Evolutionary conservation across 169 alveolate genomes (phyloP).

Genomic region (Ichthyophthirius multifiliis): DNA sequence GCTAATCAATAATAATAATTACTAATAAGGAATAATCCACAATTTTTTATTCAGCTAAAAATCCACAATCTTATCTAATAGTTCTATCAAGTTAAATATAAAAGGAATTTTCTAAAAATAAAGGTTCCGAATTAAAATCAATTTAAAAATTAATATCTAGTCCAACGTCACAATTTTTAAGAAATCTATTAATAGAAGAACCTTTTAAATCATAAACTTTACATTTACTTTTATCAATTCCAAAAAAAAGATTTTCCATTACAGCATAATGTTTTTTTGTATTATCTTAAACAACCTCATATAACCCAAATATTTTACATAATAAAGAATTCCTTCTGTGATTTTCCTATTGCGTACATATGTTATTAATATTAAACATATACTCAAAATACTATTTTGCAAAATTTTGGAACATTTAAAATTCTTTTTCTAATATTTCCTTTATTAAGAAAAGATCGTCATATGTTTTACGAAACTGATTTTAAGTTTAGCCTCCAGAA

Average conservation of each 20-base stretch:
- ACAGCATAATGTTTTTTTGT: slow-evolving; percentile 3
- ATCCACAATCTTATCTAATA: slow-evolving; percentile 10
- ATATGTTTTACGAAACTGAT: slow-evolving; percentile 5
- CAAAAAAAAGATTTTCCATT: slow-evolving; percentile 41
- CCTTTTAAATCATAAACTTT: slow-evolving; percentile 31
- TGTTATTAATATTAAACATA: background rate
- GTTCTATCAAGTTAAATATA: slow-evolving; percentile 6
- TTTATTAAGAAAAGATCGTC: slow-evolving; percentile 29
- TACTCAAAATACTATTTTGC: slow-evolving; percentile 33
- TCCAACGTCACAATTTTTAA: background rate
- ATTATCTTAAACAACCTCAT: background rate
- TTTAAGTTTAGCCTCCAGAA: slow-evolving; percentile 31
- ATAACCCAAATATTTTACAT: slow-evolving; percentile 26
- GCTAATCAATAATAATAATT: slow-evolving; percentile 4
- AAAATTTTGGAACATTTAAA: background rate
- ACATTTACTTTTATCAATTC: background rate
- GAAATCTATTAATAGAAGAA: slow-evolving; percentile 22
- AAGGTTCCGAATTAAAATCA: slow-evolving; percentile 29
- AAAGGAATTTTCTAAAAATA: background rate
- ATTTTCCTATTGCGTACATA: no score
- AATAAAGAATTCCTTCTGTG: no score
- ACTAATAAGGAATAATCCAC: slow-evolving; percentile 29
- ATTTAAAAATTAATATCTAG: slow-evolving; percentile 28
- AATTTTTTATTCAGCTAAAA: background rate
- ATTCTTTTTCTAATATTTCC: slow-evolving; percentile 21